phyloP scores from a whole-genome alignment of 2,329 filamentous ascomycete species.

The Macrophomina pseudophaseolina region DNA sequence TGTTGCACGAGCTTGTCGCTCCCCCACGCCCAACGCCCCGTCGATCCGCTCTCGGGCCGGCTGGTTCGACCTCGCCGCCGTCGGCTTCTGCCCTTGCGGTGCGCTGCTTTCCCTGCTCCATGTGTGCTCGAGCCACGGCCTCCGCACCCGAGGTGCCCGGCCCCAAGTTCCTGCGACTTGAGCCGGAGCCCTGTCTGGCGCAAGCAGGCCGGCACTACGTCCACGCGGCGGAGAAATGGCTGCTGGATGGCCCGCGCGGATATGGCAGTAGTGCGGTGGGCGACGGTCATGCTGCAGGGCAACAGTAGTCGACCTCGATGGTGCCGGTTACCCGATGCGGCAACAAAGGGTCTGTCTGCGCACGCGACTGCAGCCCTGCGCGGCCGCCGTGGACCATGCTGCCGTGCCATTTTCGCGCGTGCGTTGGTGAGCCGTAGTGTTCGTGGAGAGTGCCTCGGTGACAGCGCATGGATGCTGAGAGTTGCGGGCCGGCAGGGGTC shows the following conservation, averaged over 20 bases:
- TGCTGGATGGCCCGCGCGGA: not conserved
- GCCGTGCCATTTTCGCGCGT: not conserved
- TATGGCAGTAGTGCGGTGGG: not conserved
- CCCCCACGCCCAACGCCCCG: conserved; percentile 9
- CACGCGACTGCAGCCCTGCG: conserved; percentile 8
- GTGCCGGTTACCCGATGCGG: conserved; percentile 1
- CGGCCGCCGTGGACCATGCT: not conserved
- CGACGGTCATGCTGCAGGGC: conserved; percentile 1
- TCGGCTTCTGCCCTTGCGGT: not conserved
- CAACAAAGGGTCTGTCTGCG: not conserved
- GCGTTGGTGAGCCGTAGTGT: not conserved
- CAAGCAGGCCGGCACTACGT: not conserved
- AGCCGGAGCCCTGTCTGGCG: not conserved
- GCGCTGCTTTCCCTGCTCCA: not conserved
- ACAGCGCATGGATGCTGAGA: not conserved
- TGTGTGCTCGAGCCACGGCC: not conserved
- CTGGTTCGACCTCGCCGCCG: not conserved
- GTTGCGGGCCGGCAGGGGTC: conserved; percentile 7
- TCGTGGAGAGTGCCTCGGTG: not conserved
- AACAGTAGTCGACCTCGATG: not conserved
- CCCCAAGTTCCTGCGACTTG: no score
- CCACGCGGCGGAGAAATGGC: not conserved
- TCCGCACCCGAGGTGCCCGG: not conserved
- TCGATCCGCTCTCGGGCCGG: conserved; percentile 9
- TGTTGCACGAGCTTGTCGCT: conserved; percentile 20